Base-by-base conservation (phyloP, 176 grass and related monocot genomes). In the Alopecurus myosuroides region DNA sequence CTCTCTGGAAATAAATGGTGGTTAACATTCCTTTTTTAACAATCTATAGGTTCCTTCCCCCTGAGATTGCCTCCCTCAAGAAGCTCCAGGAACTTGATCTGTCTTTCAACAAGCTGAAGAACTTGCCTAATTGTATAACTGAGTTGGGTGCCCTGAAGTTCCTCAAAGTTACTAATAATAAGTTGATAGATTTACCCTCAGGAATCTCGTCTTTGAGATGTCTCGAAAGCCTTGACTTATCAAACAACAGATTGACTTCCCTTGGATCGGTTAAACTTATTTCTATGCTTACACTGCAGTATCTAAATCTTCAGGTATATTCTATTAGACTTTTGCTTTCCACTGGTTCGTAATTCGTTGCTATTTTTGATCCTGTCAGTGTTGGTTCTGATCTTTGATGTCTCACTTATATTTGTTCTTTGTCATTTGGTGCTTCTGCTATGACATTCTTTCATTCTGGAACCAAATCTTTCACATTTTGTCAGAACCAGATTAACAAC, bases 51-150 rank as follows among this genome's bases (percentile, higher is more conserved):
- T 99, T 89, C 80, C 92, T 99, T 37, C 97, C 97, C 77, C 93
- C 93, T 84, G 97, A 99, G 83, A 92, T 99, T 84, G 89, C 86
- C 37, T 89, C 79, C 44, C 91, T 99, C 34, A 86, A 72, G 61
- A 96, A 91, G 51, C 89, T 99, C 11, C 89, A 99, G 85, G 93
- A 99, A 72, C 89, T 99, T 49, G 93, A 99, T 90, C 83, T 99
- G 40, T 99, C 97, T 40, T 99, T 94, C 87, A 99, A 99, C 84
- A 99, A 99, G 86, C 65, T 99, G 80, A 99, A 99, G 88, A 92
- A 83, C 74, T 94, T 96, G 18, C 93, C 93, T 85, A 94, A 92
- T 72, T 89, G 82, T 89, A 94, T 99, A 84, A 85, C 86, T 35
- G 89, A 94, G 41, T 81, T 94, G 60, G 79, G 76, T 82, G 84